Evolutionary conservation across 1,139 yeast genomes (phyloP).

Genomic region (Debaryomyces psychrophilus): DNA sequence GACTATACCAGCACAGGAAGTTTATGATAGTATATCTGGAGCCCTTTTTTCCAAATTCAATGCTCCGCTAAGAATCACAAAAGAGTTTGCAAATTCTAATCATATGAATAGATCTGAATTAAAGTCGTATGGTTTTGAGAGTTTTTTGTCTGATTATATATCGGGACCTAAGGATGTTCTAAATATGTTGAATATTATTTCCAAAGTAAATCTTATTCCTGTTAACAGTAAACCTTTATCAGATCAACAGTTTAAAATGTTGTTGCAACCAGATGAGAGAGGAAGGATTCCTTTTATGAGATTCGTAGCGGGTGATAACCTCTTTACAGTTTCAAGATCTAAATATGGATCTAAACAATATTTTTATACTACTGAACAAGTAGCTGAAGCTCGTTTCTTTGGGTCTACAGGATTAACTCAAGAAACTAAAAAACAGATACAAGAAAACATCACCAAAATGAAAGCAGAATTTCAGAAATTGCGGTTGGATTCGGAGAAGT

Average conservation of each 20-base stretch:
- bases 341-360: constrained; percentile 59
- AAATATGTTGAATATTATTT: constrained; percentile 67
- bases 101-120: constrained; percentile 35
- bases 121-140: constrained; percentile 68
- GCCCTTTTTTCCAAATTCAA: constrained; percentile 29
- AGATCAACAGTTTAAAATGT: constrained; percentile 40
- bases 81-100: constrained; percentile 13
- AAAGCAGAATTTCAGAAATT: constrained; percentile 18
- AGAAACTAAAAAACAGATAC: constrained; percentile 28
- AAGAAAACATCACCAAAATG: constrained; percentile 22
- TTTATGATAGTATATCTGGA: constrained; percentile 36
- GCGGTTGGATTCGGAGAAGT: constrained; percentile 5
- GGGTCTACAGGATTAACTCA: constrained; percentile 48
- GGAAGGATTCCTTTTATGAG: constrained; percentile 52
- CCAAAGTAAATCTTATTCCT: constrained; percentile 66
- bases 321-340: constrained; percentile 57
- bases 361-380: constrained; percentile 42
- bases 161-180: constrained; percentile 77
- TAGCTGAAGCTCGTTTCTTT: constrained; percentile 38
- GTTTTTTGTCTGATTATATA: constrained; percentile 71
- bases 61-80: constrained; percentile 40
- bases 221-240: constrained; percentile 51
- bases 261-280: constrained; percentile 34
- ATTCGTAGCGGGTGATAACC: constrained; percentile 61
- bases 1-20: constrained; percentile 36